Percentiles rank a stretch among this genome's conserved stretches.
Evolutionary conservation across 768 basidiomycete species (phyloP).

Genomic region (Boletus sensibilis): DNA sequence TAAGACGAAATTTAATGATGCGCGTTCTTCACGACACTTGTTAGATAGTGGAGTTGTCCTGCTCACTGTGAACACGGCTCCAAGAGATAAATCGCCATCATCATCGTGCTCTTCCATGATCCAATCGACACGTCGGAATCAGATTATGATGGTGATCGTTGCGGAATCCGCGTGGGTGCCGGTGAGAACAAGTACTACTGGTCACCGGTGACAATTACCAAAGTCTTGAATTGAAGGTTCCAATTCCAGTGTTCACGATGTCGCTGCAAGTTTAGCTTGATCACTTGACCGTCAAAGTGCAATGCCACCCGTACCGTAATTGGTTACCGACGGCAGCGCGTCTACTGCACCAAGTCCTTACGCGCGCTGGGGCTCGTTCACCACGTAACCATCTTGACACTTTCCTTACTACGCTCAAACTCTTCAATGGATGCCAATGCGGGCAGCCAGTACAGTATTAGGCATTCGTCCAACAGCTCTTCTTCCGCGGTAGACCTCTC

Average conservation of each 20-base stretch:
- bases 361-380: background rate
- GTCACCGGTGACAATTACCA: background rate
- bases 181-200: background rate
- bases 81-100: conserved; percentile 39
- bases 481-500: conserved; percentile 59
- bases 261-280: background rate
- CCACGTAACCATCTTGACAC: background rate
- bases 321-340: background rate
- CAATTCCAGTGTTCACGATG: background rate
- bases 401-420: background rate
- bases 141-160: background rate
- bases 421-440: conserved; percentile 14
- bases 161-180: background rate
- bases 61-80: conserved; percentile 52
- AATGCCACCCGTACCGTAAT: background rate
- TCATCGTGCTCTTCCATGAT: conserved; percentile 19
- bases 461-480: conserved; percentile 35
- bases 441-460: background rate
- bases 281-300: background rate
- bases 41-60: background rate
- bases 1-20: background rate
- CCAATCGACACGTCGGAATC: background rate
- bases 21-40: background rate
- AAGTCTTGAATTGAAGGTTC: background rate
- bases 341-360: background rate